phyloP scores from a whole-genome alignment of 2,329 filamentous ascomycete species.

The Curvularia hawaiiensis region DNA sequence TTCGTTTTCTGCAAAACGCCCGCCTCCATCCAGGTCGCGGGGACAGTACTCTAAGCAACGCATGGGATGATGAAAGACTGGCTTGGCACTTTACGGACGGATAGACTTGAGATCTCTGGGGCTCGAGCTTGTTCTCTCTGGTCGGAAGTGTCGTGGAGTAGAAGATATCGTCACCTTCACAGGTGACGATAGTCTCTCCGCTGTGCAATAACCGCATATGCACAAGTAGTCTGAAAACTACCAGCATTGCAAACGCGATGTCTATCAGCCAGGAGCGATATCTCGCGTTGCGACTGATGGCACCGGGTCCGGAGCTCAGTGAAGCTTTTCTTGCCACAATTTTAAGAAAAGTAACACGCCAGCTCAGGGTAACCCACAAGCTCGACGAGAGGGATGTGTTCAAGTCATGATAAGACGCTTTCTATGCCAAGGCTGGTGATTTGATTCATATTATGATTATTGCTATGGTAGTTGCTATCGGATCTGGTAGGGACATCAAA shows the following conservation, averaged over 20 bases:
- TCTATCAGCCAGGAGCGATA: not conserved
- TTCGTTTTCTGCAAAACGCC: slow-evolving; percentile 1
- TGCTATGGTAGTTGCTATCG: not conserved
- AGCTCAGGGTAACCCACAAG: not conserved
- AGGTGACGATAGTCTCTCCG: not conserved
- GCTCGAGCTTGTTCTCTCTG: not conserved
- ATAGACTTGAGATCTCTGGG: not conserved
- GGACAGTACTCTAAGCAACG: not conserved
- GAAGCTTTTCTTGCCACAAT: not conserved
- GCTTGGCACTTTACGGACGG: not conserved
- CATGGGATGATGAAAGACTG: not conserved
- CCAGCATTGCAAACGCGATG: not conserved
- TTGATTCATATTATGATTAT: not conserved
- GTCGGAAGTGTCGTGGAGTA: not conserved
- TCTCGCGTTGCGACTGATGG: not conserved
- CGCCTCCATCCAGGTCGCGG: not conserved
- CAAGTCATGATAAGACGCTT: not conserved
- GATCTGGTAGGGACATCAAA: not conserved
- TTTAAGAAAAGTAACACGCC: not conserved
- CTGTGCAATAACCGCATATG: not conserved
- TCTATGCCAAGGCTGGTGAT: not conserved
- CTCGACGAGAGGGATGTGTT: too few species aligned
- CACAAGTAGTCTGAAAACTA: not conserved
- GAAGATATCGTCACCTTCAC: not conserved
- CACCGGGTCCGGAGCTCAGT: not conserved